A percentile compares a stretch with the other conserved stretches of the same genome.
These are phyloP conservation scores for Chlamydomonas sp. DNA, from an alignment of 139 green algal species.

Conservation along the genomic window DNA sequence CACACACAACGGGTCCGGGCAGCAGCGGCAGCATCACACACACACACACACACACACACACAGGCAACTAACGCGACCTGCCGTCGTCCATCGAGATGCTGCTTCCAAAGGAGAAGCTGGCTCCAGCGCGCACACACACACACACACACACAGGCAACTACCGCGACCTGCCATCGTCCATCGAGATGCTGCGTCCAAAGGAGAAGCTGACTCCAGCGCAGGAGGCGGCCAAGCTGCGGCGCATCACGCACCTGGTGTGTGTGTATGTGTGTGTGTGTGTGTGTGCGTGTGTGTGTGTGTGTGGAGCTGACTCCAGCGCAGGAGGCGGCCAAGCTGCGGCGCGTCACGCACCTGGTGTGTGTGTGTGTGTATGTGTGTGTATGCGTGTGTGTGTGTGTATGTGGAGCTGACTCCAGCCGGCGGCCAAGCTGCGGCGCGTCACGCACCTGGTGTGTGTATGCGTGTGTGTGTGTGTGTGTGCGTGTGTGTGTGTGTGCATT, in stretches of 20 bases:
- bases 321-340: constrained; percentile 20
- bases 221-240: constrained; percentile 20
- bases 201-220: not conserved
- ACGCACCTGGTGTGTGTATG: constrained; percentile 42
- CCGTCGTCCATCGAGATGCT: constrained; percentile 29
- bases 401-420: constrained; percentile 5
- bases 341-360: constrained; percentile 40
- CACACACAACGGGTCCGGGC: no score
- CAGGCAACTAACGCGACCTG: no score
- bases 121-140: no score
- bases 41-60: constrained; percentile 1
- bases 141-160: constrained; percentile 29
- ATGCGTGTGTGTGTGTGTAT: no score
- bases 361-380: constrained; percentile 1
- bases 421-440: constrained; percentile 21
- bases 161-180: constrained; percentile 32
- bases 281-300: no score
- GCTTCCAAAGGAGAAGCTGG: constrained; percentile 5
- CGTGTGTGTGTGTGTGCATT: no score
- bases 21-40: no score
- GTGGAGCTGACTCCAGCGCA: not conserved
- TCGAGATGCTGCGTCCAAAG: constrained; percentile 20
- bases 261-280: constrained; percentile 4
- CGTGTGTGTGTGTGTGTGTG: constrained; percentile 3
- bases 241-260: constrained; percentile 40